phyloP scores from a whole-genome alignment of 2,329 filamentous ascomycete genomes.

The Anisogramma anomala region DNA sequence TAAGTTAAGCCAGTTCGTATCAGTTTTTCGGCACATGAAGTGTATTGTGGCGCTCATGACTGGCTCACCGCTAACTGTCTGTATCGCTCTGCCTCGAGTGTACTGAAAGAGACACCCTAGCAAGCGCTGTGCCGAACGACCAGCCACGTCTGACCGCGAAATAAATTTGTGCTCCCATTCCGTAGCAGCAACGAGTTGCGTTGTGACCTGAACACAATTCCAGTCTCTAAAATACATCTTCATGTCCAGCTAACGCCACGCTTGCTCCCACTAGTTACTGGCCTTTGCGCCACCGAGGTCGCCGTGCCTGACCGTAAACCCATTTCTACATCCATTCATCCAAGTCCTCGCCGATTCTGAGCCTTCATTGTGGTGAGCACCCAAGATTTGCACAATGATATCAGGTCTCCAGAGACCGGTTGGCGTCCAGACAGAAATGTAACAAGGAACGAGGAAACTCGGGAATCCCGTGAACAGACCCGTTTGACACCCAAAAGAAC shows the following conservation, averaged over 20 bases:
- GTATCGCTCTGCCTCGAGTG: background rate
- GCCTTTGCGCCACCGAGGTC: conserved; percentile 2
- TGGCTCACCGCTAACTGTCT: no score
- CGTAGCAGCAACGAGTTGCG: background rate
- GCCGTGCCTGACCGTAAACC: background rate
- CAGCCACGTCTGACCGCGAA: no score
- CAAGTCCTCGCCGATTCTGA: conserved; percentile 3
- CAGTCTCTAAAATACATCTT: conserved; percentile 4
- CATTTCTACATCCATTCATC: background rate
- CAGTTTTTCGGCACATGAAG: no score
- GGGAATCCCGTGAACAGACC: background rate
- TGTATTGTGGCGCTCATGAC: no score
- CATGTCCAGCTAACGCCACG: conserved; percentile 2
- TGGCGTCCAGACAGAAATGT: background rate
- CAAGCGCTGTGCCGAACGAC: no score
- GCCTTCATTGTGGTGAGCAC: background rate
- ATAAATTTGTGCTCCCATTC: conserved; percentile 3
- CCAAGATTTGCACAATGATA: background rate
- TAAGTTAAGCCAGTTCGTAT: no score
- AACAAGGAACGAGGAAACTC: conserved; percentile 1
- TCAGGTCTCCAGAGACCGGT: background rate
- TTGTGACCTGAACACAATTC: conserved; percentile 7
- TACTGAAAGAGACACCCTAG: background rate
- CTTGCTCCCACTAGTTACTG: conserved; percentile 2
- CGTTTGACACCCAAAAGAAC: background rate